Conservation (phyloP, 257 asterid genomes). For the Vinca minor region DNA sequence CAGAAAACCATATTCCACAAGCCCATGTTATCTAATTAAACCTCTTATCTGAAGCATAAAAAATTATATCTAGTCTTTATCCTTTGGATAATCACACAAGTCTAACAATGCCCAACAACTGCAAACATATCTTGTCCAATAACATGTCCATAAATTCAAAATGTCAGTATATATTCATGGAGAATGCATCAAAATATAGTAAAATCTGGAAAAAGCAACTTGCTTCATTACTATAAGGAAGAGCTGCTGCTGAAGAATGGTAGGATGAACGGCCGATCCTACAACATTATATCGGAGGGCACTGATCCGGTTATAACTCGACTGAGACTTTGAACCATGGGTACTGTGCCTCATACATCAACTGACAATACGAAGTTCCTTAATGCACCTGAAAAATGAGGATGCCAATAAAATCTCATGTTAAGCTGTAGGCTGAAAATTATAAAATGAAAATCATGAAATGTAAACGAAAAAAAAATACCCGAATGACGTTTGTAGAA, state of each 20-base stretch:
- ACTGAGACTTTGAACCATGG: too few relatives aligned
- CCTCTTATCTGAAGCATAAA: not conserved
- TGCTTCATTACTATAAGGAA: not conserved
- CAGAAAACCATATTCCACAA: not conserved
- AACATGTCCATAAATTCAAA: too few relatives aligned
- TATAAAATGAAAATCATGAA: not conserved
- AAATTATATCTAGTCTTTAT: not conserved
- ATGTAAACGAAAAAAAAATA: not conserved
- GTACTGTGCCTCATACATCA: not conserved
- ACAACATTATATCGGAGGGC: too few relatives aligned
- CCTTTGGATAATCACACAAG: not conserved
- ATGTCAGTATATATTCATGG: not conserved
- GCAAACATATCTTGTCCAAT: not conserved
- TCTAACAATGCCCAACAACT: not conserved
- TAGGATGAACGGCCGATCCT: too few relatives aligned
- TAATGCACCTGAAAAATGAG: not conserved
- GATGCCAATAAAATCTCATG: not conserved
- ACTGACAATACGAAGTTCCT: not conserved
- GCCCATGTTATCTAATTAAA: not conserved
- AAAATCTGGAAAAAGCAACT: not conserved
- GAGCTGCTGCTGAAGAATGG: not conserved
- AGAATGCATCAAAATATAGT: not conserved
- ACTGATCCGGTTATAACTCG: too few relatives aligned
- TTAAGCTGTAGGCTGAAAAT: too few relatives aligned
- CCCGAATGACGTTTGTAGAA: not conserved